phyloP scores from a whole-genome alignment of 139 green algal genomes.

The Closterium sp. region DNA sequence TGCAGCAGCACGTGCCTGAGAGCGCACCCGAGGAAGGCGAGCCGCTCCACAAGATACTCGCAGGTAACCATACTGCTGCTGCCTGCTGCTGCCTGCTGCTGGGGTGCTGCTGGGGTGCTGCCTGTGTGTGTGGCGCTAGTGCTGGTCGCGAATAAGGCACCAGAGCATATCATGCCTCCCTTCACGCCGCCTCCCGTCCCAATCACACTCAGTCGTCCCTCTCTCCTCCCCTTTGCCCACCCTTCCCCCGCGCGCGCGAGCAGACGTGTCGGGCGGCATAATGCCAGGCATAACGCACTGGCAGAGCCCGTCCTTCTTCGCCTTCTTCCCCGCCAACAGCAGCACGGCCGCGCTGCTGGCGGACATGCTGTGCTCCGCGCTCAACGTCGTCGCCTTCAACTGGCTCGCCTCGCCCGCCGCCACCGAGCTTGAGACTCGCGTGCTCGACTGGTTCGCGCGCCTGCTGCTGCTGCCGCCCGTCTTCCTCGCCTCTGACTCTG shows the following conservation, averaged over 20 bases:
- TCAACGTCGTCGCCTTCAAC: slow-evolving; percentile 73
- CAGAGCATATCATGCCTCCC: background rate
- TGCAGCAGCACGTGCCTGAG: slow-evolving; percentile 57
- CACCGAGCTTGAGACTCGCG: slow-evolving; percentile 82
- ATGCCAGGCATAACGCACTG: slow-evolving; percentile 79
- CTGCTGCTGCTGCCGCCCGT: slow-evolving; percentile 67
- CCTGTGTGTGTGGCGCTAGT: background rate
- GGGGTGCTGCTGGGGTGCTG: background rate
- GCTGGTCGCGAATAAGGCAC: background rate
- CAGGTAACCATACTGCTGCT: background rate
- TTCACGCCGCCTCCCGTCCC: background rate
- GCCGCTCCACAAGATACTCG: slow-evolving; percentile 58
- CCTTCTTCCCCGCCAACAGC: slow-evolving; percentile 71
- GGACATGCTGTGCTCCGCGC: slow-evolving; percentile 67
- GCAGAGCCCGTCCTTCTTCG: slow-evolving; percentile 82
- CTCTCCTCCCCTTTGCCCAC: background rate
- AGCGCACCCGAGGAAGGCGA: slow-evolving; percentile 63
- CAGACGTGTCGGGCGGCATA: slow-evolving; percentile 67
- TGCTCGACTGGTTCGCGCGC: slow-evolving; percentile 81
- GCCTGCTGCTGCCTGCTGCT: background rate
- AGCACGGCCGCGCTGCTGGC: slow-evolving; percentile 69
- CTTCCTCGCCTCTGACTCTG: slow-evolving; percentile 54
- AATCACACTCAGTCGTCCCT: background rate
- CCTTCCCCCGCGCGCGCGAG: background rate
- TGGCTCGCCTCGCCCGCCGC: slow-evolving; percentile 68